These are phyloP conservation scores for Sarocladiaceae sp. DNA, from an alignment of 2,329 filamentous ascomycete genomes.

Conservation along the genomic window DNA sequence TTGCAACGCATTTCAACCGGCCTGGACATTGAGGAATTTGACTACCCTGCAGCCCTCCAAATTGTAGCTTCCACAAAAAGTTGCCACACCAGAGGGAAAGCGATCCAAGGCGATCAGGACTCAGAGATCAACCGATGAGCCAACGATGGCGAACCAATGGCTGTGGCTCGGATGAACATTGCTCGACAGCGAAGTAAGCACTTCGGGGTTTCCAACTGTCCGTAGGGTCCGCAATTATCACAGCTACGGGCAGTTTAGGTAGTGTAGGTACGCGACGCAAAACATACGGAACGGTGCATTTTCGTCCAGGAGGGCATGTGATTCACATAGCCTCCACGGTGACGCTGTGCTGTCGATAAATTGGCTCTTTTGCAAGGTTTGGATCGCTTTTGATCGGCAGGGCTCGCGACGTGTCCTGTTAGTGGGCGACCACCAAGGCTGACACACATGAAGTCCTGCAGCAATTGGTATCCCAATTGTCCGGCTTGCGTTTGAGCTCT, in stretches of 20 bases:
- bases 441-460: background rate
- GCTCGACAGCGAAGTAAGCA: background rate
- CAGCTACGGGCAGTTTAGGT: too few relatives aligned
- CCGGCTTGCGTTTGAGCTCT: too few relatives aligned
- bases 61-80: too few relatives aligned
- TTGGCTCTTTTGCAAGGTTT: too few relatives aligned
- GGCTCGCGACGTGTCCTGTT: constrained; percentile 1
- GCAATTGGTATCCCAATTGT: too few relatives aligned
- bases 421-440: background rate
- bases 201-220: background rate
- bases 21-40: too few relatives aligned
- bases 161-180: background rate
- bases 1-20: too few relatives aligned
- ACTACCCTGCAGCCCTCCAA: too few relatives aligned
- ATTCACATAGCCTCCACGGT: background rate
- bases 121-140: background rate
- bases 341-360: background rate
- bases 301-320: constrained; percentile 4
- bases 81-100: too few relatives aligned
- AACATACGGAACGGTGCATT: constrained; percentile 7
- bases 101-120: too few relatives aligned
- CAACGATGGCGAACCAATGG: background rate
- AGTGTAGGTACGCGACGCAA: background rate
- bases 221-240: constrained; percentile 1
- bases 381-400: background rate